These are phyloP conservation scores for Clitopilus hobsonii DNA, from an alignment of 768 basidiomycete genomes.

Conservation along the genomic window DNA sequence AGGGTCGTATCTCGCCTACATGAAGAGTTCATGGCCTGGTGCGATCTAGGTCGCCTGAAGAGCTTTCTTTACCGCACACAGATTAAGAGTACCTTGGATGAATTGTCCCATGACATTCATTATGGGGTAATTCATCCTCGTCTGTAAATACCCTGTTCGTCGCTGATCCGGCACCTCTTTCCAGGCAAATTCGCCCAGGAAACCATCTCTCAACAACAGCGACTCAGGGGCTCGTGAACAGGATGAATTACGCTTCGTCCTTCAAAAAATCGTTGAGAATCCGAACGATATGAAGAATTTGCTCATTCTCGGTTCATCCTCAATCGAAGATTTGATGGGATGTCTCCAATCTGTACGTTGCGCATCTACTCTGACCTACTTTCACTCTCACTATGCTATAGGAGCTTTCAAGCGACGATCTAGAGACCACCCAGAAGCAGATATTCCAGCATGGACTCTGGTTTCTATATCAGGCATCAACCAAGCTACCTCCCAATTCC, in stretches of 20 bases:
- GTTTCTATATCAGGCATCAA: conserved; percentile 31
- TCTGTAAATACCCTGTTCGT: not conserved
- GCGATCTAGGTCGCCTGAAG: conserved; percentile 25
- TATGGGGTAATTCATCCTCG: conserved; percentile 29
- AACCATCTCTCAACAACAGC: not conserved
- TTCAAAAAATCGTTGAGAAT: conserved; percentile 27
- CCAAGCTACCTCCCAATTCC: conserved; percentile 30
- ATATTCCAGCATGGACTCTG: conserved; percentile 33
- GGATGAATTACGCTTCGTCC: conserved; percentile 27
- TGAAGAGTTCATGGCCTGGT: conserved; percentile 31
- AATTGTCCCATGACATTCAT: conserved; percentile 33
- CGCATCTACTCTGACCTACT: not conserved
- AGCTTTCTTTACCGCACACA: conserved; percentile 33
- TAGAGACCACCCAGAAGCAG: conserved; percentile 23
- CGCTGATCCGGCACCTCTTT: not conserved
- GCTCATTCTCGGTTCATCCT: conserved; percentile 23
- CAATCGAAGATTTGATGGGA: conserved; percentile 36
- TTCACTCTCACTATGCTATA: not conserved
- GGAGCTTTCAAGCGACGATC: conserved; percentile 1
- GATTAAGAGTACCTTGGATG: conserved; percentile 35
- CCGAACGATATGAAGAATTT: conserved; percentile 30
- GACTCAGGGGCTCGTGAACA: conserved; percentile 20
- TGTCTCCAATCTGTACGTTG: conserved; percentile 32
- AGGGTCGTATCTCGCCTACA: conserved; percentile 19
- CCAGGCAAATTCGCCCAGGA: not conserved